These are phyloP conservation scores for Neurospora sublineolata DNA, from an alignment of 495 filamentous ascomycete genomes.

Conservation along the genomic window DNA sequence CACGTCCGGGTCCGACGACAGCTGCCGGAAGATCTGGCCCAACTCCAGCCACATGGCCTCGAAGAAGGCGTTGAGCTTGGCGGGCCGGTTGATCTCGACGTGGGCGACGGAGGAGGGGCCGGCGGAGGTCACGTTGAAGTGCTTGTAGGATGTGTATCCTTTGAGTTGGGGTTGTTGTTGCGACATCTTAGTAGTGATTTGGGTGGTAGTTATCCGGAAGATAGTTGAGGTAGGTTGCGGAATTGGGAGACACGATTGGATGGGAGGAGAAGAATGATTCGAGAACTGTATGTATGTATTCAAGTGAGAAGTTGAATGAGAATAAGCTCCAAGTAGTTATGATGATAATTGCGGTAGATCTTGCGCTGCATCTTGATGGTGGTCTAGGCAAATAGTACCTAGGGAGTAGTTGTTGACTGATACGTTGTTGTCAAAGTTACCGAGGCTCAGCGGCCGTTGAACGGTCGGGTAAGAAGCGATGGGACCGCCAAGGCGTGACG, in stretches of 20 bases:
- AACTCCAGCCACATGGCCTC: conserved; percentile 89
- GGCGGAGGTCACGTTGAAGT: conserved; percentile 72
- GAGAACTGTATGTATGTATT: not conserved
- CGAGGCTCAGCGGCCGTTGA: conserved; percentile 1
- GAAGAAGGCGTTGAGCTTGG: conserved; percentile 84
- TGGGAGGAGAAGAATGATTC: not conserved
- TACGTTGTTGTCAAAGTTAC: not conserved
- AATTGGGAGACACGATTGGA: not conserved
- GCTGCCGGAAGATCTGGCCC: conserved; percentile 53
- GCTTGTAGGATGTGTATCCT: conserved; percentile 39
- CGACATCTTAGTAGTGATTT: conserved; percentile 9
- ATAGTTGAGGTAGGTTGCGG: not conserved
- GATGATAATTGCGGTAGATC: not conserved
- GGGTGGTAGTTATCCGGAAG: not conserved
- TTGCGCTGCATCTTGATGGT: not conserved
- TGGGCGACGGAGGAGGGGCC: conserved; percentile 59
- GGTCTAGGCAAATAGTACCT: not conserved
- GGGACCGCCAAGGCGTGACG: not conserved
- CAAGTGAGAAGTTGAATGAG: not conserved
- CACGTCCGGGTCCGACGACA: conserved; percentile 61
- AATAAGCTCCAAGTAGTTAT: not conserved
- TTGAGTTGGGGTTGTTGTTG: conserved; percentile 8
- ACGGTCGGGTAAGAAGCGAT: not conserved
- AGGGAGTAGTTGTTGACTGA: not conserved
- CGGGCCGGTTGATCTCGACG: conserved; percentile 84